Conservation (phyloP, 129 eudicot genomes). For the Deinandra increscens region DNA sequence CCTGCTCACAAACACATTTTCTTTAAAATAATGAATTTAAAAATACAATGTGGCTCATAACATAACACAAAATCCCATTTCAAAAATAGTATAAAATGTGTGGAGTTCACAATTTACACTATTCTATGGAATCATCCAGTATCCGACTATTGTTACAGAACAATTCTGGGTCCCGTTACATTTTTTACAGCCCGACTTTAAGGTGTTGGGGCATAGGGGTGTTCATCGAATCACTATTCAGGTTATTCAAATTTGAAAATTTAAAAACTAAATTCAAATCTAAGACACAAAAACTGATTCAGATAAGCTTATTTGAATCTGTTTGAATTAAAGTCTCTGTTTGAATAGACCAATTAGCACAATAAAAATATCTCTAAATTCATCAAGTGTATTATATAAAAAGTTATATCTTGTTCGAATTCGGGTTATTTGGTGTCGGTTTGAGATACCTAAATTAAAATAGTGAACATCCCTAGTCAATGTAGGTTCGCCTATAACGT, state of each 20-base stretch:
- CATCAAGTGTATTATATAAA: too few species aligned
- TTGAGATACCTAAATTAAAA: too few species aligned
- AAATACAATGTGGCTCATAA: not conserved
- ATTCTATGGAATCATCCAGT: not conserved
- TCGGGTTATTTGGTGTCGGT: too few species aligned
- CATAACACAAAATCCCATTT: slow-evolving; percentile 9
- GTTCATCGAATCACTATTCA: too few species aligned
- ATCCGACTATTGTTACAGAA: not conserved
- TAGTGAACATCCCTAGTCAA: not conserved
- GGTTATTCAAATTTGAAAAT: too few species aligned
- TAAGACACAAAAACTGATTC: too few species aligned
- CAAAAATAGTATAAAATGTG: not conserved
- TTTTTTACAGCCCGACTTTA: not conserved
- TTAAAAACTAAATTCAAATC: too few species aligned
- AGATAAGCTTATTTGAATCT: too few species aligned
- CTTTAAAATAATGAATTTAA: not conserved
- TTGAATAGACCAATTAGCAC: too few species aligned
- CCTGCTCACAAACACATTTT: slow-evolving; percentile 43
- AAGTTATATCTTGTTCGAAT: too few species aligned
- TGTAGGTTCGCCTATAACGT: not conserved
- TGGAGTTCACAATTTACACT: not conserved
- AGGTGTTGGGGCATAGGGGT: not conserved
- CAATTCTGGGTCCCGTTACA: not conserved
- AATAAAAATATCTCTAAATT: too few species aligned
- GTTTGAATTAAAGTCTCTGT: too few species aligned